These are phyloP conservation scores for Penicillium canariense DNA, from an alignment of 495 filamentous ascomycete genomes.

Conservation along the genomic window DNA sequence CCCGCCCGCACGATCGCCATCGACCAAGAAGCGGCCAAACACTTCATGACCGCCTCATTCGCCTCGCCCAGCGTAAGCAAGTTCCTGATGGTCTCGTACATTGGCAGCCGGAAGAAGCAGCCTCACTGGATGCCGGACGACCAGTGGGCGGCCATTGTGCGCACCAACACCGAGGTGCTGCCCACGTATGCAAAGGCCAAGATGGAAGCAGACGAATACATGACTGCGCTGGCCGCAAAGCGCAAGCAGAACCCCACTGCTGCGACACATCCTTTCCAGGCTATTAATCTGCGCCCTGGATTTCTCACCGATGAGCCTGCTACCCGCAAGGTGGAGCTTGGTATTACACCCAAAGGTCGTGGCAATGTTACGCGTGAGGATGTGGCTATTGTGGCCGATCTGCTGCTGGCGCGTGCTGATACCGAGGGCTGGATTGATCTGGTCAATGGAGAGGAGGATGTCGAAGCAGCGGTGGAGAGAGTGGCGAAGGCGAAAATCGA, in stretches of 20 bases:
- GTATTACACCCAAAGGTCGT: constrained; percentile 50
- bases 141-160: constrained; percentile 49
- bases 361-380: constrained; percentile 62
- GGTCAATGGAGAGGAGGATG: constrained; percentile 55
- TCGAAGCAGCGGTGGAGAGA: constrained; percentile 62
- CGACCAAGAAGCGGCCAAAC: constrained; percentile 65
- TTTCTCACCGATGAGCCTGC: constrained; percentile 56
- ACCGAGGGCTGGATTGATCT: constrained; percentile 63
- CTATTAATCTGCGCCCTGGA: constrained; percentile 69
- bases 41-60: constrained; percentile 67
- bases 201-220: constrained; percentile 68
- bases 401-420: constrained; percentile 59
- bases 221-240: constrained; percentile 56
- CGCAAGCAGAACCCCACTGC: constrained; percentile 44
- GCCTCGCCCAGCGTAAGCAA: constrained; percentile 58
- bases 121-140: constrained; percentile 69
- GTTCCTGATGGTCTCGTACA: constrained; percentile 72
- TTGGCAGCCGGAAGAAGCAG: constrained; percentile 54
- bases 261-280: constrained; percentile 48
- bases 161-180: constrained; percentile 53
- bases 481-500: constrained; percentile 62
- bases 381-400: constrained; percentile 66
- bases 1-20: constrained; percentile 58
- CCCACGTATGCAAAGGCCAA: constrained; percentile 72
- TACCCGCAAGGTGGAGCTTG: constrained; percentile 61